phyloP scores from a whole-genome alignment of 2,329 filamentous ascomycete species.

The Fusarium hostae region DNA sequence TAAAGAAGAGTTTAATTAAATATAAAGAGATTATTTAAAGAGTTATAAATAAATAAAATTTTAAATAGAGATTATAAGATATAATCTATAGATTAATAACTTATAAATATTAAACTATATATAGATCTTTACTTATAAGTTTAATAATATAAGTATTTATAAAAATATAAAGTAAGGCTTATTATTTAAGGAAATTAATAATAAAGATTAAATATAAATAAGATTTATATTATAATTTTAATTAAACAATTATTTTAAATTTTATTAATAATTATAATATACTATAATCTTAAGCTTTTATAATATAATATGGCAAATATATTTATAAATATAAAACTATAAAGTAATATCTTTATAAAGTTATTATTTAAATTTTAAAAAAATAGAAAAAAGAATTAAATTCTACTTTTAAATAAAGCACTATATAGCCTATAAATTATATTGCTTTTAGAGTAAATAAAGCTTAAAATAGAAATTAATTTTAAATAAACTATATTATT shows the following conservation, averaged over 20 bases:
- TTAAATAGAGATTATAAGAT: too few relatives aligned
- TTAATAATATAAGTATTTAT: background rate
- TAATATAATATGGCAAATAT: background rate
- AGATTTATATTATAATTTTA: too few relatives aligned
- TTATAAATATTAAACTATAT: background rate
- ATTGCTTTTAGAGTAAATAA: background rate
- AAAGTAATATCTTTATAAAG: background rate
- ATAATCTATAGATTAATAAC: background rate
- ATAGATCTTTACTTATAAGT: background rate
- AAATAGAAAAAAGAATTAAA: background rate
- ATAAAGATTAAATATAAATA: too few relatives aligned
- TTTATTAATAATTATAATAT: background rate
- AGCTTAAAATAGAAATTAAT: too few relatives aligned
- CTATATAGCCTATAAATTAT: background rate
- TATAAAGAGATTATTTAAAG: background rate
- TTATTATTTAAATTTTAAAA: too few relatives aligned
- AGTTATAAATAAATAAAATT: too few relatives aligned
- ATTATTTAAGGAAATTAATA: background rate
- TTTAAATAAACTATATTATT: too few relatives aligned
- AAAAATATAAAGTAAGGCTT: background rate
- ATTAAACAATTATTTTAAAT: background rate
- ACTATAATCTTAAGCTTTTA: background rate
- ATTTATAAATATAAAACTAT: background rate
- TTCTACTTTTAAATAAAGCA: background rate
- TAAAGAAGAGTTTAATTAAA: background rate